These are phyloP conservation scores for Salpingoeca rosetta DNA, from an alignment of 78 protist species.

Conservation along the genomic window DNA sequence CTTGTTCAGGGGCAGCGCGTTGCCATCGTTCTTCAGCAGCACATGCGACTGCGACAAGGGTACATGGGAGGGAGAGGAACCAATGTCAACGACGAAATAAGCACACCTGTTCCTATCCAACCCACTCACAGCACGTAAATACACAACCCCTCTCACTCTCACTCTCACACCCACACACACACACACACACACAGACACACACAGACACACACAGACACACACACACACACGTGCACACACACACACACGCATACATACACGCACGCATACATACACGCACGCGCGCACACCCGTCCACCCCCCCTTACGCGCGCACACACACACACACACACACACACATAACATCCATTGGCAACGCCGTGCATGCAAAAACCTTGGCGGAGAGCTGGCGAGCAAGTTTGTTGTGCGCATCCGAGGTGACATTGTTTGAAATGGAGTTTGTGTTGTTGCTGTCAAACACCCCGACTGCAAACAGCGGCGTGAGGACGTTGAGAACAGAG, in stretches of 20 bases:
- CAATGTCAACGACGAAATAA: too few relatives aligned
- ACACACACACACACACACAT: too few relatives aligned
- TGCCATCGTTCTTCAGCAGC: background rate
- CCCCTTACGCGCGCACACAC: too few relatives aligned
- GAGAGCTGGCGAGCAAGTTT: background rate
- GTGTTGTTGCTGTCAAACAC: background rate
- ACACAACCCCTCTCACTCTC: background rate
- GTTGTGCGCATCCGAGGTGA: background rate
- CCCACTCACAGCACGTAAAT: too few relatives aligned
- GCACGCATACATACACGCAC: background rate
- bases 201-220: conserved; percentile 2
- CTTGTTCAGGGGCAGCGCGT: background rate
- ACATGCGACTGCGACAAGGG: background rate
- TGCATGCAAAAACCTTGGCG: background rate
- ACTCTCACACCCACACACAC: too few relatives aligned
- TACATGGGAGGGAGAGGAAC: background rate
- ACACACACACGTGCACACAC: conserved; percentile 1
- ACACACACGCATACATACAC: background rate
- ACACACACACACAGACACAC: background rate
- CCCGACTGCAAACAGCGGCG: background rate
- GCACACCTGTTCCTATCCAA: background rate
- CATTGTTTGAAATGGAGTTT: background rate
- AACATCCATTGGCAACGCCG: too few relatives aligned
- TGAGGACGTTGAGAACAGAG: background rate
- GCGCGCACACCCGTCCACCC: too few relatives aligned